phyloP scores from a whole-genome alignment of 1,284 basidiomycete genomes.

The Dichomitus squalens region DNA sequence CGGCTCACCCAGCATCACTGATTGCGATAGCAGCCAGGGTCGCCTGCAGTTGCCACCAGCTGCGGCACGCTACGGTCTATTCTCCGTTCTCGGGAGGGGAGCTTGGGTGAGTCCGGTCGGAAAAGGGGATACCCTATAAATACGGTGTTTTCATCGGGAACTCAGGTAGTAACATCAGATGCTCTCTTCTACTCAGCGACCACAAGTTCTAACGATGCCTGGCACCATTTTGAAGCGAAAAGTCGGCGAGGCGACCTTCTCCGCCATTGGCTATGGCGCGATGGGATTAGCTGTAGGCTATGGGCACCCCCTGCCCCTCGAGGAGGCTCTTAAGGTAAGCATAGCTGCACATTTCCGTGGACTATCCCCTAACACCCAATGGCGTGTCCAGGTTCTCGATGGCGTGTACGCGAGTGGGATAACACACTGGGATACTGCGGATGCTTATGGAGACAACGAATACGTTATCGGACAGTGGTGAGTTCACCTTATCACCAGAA shows the following conservation, averaged over 20 bases:
- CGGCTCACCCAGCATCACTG: too few relatives aligned
- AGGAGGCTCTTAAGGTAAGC: conserved; percentile 31
- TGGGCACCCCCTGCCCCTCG: conserved; percentile 25
- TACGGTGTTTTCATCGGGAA: too few relatives aligned
- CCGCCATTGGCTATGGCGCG: conserved; percentile 32
- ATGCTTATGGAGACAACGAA: conserved; percentile 31
- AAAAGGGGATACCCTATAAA: too few relatives aligned
- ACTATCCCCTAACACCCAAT: not conserved
- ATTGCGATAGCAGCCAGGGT: too few relatives aligned
- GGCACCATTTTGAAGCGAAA: conserved; percentile 25
- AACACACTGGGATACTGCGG: conserved; percentile 32
- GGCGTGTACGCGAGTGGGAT: conserved; percentile 27
- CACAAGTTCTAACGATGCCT: not conserved
- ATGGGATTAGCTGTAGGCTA: conserved; percentile 34
- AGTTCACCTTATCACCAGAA: not conserved
- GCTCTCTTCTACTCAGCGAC: too few relatives aligned
- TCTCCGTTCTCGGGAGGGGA: too few relatives aligned
- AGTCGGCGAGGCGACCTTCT: conserved; percentile 25
- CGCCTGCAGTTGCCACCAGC: too few relatives aligned
- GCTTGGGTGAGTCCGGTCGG: too few relatives aligned
- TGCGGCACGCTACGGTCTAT: too few relatives aligned
- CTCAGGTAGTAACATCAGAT: too few relatives aligned
- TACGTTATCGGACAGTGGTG: conserved; percentile 33
- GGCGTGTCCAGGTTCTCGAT: conserved; percentile 27
- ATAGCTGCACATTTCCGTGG: not conserved